A percentile compares a stretch with the other conserved stretches of the same genome.
These are phyloP conservation scores for Neofusicoccum kwambonambiense DNA, from an alignment of 2,329 filamentous ascomycete genomes.

Conservation along the genomic window DNA sequence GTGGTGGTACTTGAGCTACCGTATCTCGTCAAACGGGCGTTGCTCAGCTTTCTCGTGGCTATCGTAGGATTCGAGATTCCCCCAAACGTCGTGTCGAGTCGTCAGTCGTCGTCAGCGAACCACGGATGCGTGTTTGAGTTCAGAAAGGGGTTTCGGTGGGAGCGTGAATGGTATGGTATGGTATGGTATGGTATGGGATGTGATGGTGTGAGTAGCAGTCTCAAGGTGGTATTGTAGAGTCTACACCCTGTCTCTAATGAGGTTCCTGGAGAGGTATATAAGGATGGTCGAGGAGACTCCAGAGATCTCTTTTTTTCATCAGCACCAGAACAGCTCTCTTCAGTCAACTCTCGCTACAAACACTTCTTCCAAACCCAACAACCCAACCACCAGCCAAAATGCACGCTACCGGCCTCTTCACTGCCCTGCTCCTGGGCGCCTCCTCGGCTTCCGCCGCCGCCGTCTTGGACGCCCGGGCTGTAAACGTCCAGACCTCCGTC, in stretches of 20 bases:
- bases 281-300: neutral
- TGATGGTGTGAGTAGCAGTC: neutral
- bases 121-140: neutral
- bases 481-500: neutral
- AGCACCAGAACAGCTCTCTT: constrained; percentile 1
- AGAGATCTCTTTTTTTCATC: neutral
- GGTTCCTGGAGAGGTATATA: neutral
- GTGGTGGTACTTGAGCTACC: too few relatives aligned
- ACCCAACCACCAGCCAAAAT: neutral
- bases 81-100: neutral
- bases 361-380: neutral
- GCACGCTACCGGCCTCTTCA: neutral
- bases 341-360: neutral
- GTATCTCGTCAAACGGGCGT: too few relatives aligned
- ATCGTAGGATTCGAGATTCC: neutral
- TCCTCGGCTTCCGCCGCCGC: neutral
- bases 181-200: neutral
- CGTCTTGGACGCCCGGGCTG: neutral
- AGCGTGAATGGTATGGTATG: neutral
- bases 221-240: neutral
- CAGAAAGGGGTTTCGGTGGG: neutral
- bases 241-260: neutral
- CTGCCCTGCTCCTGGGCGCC: neutral
- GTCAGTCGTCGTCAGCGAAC: neutral
- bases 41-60: neutral